Base-by-base conservation (phyloP, 768 basidiomycete species). In the Cystoderma amianthinum region DNA sequence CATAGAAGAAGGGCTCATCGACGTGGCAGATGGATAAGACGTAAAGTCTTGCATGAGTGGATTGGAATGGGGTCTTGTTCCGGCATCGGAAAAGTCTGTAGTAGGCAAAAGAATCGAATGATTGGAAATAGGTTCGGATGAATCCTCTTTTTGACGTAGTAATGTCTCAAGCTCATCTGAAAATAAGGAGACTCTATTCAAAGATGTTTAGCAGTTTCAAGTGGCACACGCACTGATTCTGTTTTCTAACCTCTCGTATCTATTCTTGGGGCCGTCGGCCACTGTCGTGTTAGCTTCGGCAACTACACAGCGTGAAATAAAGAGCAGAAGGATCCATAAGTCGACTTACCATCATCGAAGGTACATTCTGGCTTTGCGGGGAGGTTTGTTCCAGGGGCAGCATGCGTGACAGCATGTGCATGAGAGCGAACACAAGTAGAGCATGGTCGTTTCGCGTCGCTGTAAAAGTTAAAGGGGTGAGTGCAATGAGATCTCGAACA, bases 351-450 rank as follows among this genome's bases (percentile, higher is more conserved):
- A 47, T 87, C 85, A 48, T 86, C 85, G 46, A 76, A 87, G n/a
- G 83, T 86, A 53, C 85, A 88, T 41, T 82, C 79, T 10, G 80
- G 82, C 35, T 62, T 64, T 0, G 71, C 53, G 1, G 82, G 78
- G 34, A 81, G 50, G 35, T 63, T 61, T 2, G 66, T 64, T 30
- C 78, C 80, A 20, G 80, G 69, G 1, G 74, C 67, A 10, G 81
- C 74, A 60, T 82, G 82, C 10, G 73, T 68, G 39, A 75, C 54
- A 6, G 82, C 76, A 61, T 86, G 81, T 1, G 80, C 69, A 65
- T 85, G 83, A 16, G 84, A 86, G 22, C 85, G 76, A 44, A 80
- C 66, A 53, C 85, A 87, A 2, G 85, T 87, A 19, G 84, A 80
- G 53, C 85, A 87, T 3, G 85, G 85, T 32, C 80, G 65, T 53